Evolutionary conservation across 2,329 filamentous ascomycete genomes (phyloP), one percentile per base, ranked within the genome.

Genomic region (Stachybotrys chartarum): DNA sequence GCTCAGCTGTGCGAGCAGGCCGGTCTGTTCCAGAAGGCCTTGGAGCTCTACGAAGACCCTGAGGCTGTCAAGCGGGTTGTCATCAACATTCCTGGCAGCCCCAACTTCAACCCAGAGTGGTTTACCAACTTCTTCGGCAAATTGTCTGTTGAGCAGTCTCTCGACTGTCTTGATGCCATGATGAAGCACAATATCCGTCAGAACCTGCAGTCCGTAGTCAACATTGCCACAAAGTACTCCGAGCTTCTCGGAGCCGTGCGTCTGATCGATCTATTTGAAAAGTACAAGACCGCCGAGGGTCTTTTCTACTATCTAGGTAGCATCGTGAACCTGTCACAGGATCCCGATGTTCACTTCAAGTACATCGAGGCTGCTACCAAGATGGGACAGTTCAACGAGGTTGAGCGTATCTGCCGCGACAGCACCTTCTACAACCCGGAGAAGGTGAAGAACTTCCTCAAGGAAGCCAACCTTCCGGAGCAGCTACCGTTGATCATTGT

Each of bases 381-480:
- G 68, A 95, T 96, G 84, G 86, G 87, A 32, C 93, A 99, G 73
- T 84, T 96, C 67, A 92, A 90, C 62, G 94, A 99, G 69, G 94
- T 99, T 18, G 93, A 99, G 80, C 89, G 94, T 54, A 93, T 99
- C 66, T 97, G 93, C 77, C 86, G 95, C 58, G 94, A 99, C 72
- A 95, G 88, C 80, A 91, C 88, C 70, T 81, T 82, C 67, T 93
- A 91, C 75, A 93, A 97, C 71, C 82, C 91, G 0, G 91, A 97
- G 73, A 96, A 96, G 79, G 91, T 97, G 56, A 97, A 97, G 81
- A 99, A 99, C 78, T 99, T 97, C 83, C 78, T 99, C 59, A 99
- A 99, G 78, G 95, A 99, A 71, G 93, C 94, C 54, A 88, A 87
- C 62, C 79, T 99, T 49, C 86, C 87, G 2, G 94, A 99, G 72